These are phyloP conservation scores for Colletotrichum viniferum DNA, from an alignment of 2,329 filamentous ascomycete genomes.

Conservation along the genomic window DNA sequence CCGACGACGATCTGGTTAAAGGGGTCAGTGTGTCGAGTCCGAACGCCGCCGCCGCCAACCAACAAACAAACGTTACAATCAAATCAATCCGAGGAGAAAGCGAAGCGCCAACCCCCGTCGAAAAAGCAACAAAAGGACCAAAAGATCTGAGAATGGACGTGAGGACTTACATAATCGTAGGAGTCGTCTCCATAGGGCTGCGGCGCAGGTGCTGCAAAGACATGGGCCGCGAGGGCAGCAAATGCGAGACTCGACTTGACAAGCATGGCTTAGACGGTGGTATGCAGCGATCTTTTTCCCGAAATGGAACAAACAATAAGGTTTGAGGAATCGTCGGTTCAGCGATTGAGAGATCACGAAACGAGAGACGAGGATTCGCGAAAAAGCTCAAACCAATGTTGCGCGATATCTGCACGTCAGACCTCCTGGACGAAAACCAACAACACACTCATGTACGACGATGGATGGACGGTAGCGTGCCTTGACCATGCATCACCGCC, in stretches of 20 bases:
- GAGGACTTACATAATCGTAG: slow-evolving; percentile 22
- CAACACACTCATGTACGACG: background rate
- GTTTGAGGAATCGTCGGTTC: background rate
- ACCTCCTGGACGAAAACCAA: background rate
- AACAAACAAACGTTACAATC: background rate
- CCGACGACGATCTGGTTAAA: slow-evolving; percentile 32
- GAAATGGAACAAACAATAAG: background rate
- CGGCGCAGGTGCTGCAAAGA: background rate
- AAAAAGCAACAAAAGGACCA: background rate
- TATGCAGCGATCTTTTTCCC: background rate
- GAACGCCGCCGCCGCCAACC: background rate
- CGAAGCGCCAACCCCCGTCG: background rate
- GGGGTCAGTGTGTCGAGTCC: background rate
- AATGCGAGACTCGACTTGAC: slow-evolving; percentile 11
- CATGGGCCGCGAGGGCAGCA: slow-evolving; percentile 2
- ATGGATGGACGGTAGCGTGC: background rate
- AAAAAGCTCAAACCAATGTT: background rate
- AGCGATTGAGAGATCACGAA: background rate
- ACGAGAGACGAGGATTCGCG: background rate
- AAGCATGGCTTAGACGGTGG: slow-evolving; percentile 15
- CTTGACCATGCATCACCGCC: background rate
- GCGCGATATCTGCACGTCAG: slow-evolving; percentile 11
- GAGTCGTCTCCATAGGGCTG: background rate
- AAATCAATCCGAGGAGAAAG: background rate
- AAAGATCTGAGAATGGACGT: background rate